A percentile compares a stretch with the other conserved stretches of the same genome.
Conservation (phyloP, 2,329 filamentous ascomycete species). For the Epichloe gansuensis region DNA sequence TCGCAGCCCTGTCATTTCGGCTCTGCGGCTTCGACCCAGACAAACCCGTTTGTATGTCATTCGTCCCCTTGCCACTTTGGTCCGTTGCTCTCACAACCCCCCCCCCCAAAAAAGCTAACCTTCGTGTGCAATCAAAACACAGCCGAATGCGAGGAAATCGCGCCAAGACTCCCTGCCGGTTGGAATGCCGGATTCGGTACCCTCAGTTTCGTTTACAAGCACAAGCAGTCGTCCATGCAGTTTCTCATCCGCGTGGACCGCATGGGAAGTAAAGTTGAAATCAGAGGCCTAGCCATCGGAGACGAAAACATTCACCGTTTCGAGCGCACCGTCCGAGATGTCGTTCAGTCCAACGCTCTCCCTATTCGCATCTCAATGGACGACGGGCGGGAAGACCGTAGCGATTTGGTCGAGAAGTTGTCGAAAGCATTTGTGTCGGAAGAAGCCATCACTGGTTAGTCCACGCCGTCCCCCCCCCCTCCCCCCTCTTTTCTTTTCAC, state of each 20-base stretch:
- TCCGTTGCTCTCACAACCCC: background rate
- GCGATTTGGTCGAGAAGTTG: constrained; percentile 34
- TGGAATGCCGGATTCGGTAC: constrained; percentile 68
- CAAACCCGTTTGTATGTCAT: constrained; percentile 50
- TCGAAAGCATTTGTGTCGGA: constrained; percentile 61
- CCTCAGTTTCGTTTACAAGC: constrained; percentile 75
- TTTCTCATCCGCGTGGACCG: constrained; percentile 74
- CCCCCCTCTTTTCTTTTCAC: no score
- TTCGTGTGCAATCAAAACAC: constrained; percentile 1
- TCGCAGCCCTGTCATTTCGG: constrained; percentile 67
- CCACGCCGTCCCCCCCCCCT: background rate
- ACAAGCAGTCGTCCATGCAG: constrained; percentile 72
- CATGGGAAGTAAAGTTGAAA: constrained; percentile 70
- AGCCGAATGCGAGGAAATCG: constrained; percentile 39
- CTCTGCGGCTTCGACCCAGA: constrained; percentile 78
- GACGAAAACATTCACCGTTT: constrained; percentile 72
- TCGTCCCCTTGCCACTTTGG: background rate
- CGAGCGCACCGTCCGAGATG: constrained; percentile 60
- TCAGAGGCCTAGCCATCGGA: constrained; percentile 65
- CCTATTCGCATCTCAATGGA: constrained; percentile 43
- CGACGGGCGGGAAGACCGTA: constrained; percentile 33
- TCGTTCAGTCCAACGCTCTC: constrained; percentile 47
- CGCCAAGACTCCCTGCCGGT: constrained; percentile 53
- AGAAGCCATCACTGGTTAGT: constrained; percentile 42
- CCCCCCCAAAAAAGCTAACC: background rate